phyloP scores from a whole-genome alignment of 441 rosid genomes.

The Aquilaria agallochum region DNA sequence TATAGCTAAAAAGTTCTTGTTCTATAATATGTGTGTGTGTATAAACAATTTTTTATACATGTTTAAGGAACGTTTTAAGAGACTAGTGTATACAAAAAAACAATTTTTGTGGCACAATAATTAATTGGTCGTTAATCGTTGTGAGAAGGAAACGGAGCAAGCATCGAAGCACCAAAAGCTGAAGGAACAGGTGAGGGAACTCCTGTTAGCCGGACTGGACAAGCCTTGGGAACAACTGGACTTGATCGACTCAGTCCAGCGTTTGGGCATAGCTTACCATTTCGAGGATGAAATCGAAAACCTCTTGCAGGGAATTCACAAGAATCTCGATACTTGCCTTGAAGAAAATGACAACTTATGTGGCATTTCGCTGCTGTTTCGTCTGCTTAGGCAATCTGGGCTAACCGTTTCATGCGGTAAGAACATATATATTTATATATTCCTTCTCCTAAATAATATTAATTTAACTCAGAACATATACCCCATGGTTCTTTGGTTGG shows the following conservation, averaged over 20 bases:
- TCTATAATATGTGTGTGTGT: too few species aligned
- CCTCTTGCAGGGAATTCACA: neutral
- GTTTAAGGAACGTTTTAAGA: too few species aligned
- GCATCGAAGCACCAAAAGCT: constrained; percentile 1
- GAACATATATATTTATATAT: neutral
- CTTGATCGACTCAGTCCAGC: constrained; percentile 15
- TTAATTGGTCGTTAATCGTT: too few species aligned
- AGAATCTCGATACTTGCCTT: too few species aligned
- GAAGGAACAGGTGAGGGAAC: constrained; percentile 11
- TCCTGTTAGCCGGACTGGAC: neutral
- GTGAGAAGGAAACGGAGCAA: neutral
- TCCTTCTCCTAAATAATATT: too few species aligned
- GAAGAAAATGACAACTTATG: neutral
- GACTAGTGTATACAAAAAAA: too few species aligned
- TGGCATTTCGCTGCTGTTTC: constrained; percentile 15
- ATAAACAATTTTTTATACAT: too few species aligned
- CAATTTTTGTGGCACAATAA: too few species aligned
- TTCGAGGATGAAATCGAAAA: constrained; percentile 17
- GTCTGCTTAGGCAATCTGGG: constrained; percentile 20
- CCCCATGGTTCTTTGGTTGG: too few species aligned
- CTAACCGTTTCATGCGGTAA: constrained; percentile 15
- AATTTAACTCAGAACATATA: too few species aligned
- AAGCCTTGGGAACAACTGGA: neutral
- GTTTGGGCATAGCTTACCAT: constrained; percentile 18
- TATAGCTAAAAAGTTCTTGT: too few species aligned